Evolutionary conservation across 768 basidiomycete genomes (phyloP), one percentile per base, ranked within the genome.

Genomic region (Suillus fuscotomentosus): DNA sequence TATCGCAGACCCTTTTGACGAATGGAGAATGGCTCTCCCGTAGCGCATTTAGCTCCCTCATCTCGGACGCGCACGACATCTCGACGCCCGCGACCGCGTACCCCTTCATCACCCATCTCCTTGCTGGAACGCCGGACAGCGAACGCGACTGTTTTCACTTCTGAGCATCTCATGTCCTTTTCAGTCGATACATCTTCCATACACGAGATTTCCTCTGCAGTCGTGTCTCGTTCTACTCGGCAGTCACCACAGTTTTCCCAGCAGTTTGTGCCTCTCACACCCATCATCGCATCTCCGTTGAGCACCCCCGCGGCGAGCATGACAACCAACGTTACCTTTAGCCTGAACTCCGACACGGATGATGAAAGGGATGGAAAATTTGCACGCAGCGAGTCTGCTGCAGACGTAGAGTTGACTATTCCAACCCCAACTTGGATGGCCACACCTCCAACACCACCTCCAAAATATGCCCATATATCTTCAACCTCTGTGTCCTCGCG

Each of bases 271-370:
- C 82, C 85, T 53, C 80, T 88, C 59, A 83, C 88, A 10, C 81
- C 86, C 47, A 87, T 87, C 65, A 77, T 80, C 62, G 85, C 86
- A 27, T 88, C 88, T 5, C 87, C 87, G n/a, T 69, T 84, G 60
- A 81, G 80, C 72, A 84, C 85, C 5, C 84, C 86, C 7, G 78
- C 80, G 10, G 65, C 78, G 24, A 78, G 76, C 51, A 68, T 71
- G 36, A 77, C 78, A 57, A 72, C 71, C 11, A 71, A 66, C 65
- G 17, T 59, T 13, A 48, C 68, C 63, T 63, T 68, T 63, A 60
- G 56, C 45, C 39, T 66, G 17, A 47, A 38, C 31, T 57, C 66
- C 24, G 64, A 62, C 56, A 53, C 34, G 3, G 64, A 62, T 60
- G 66, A 36, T 47, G 63, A 61, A 64, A 70, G 22, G 63, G 61